Evolutionary conservation across 2,329 filamentous ascomycete species (phyloP).

Genomic region (Zelopaecilomyces penicillatus): DNA sequence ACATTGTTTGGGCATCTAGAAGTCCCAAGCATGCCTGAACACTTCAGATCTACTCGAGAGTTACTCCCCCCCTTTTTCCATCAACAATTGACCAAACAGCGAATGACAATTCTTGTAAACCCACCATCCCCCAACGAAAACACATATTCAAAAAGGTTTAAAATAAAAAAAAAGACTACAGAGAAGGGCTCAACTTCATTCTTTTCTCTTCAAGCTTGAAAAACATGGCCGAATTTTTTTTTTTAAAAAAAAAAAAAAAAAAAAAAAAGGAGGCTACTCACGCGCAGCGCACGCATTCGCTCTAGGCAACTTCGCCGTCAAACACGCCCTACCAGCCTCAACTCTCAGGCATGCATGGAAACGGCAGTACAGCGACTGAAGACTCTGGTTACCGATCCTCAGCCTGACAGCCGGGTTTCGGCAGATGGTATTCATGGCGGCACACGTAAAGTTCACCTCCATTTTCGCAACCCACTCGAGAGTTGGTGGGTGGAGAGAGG

Average conservation of each 20-base stretch:
- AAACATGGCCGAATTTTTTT: background rate
- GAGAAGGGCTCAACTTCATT: too few species aligned
- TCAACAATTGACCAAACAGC: background rate
- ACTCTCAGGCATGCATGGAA: conserved; percentile 18
- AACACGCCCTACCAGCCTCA: conserved; percentile 15
- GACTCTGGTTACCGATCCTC: conserved; percentile 9
- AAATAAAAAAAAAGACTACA: too few species aligned
- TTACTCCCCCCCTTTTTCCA: background rate
- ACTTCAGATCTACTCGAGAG: conserved; percentile 13
- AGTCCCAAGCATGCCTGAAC: conserved; percentile 16
- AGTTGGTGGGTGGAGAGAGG: too few species aligned
- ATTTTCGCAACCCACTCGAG: conserved; percentile 3
- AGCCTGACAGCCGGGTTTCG: conserved; percentile 11
- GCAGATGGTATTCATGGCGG: conserved; percentile 15
- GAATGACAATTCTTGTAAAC: too few species aligned
- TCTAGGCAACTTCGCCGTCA: conserved; percentile 13
- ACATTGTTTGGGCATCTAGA: conserved; percentile 14
- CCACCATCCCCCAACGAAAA: too few species aligned
- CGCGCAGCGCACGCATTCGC: conserved; percentile 17
- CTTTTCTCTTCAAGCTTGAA: background rate
- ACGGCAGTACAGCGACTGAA: conserved; percentile 15
- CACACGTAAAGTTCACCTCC: conserved; percentile 10
- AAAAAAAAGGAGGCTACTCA: conserved; percentile 6
- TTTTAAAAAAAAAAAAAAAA: background rate
- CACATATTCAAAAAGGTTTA: too few species aligned